phyloP scores from a whole-genome alignment of 768 basidiomycete species.

The Botryobasidium botryosum region DNA sequence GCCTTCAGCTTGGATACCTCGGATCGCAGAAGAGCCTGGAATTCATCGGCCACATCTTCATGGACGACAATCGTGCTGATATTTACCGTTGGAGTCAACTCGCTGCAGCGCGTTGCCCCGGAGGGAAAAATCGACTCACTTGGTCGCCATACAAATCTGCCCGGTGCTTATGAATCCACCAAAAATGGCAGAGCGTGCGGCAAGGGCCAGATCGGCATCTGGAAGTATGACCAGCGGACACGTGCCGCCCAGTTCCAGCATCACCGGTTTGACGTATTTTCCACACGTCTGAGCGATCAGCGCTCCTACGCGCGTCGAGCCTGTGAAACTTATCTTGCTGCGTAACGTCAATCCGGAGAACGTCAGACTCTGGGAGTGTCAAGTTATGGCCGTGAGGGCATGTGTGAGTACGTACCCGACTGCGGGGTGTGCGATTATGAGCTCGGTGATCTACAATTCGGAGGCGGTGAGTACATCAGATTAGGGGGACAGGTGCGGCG shows the following conservation, averaged over 20 bases:
- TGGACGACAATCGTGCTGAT: not conserved
- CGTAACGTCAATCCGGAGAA: slow-evolving; percentile 8
- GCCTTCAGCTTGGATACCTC: slow-evolving; percentile 3
- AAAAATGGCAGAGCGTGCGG: not conserved
- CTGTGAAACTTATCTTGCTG: slow-evolving; percentile 21
- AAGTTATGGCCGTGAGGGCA: no score
- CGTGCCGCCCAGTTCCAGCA: not conserved
- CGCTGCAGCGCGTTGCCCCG: no score
- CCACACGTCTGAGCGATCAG: slow-evolving; percentile 20
- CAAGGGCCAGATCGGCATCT: slow-evolving; percentile 1
- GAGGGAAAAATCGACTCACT: slow-evolving; percentile 6
- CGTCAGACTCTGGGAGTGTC: not conserved
- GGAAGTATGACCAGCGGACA: not conserved
- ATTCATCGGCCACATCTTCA: slow-evolving; percentile 17
- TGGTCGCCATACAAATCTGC: slow-evolving; percentile 1
- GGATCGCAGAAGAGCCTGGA: slow-evolving; percentile 6
- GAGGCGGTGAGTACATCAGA: not conserved
- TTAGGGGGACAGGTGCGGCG: no score
- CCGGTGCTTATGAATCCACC: slow-evolving; percentile 1
- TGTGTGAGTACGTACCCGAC: slow-evolving; percentile 12
- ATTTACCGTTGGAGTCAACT: no score
- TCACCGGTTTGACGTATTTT: slow-evolving; percentile 21
- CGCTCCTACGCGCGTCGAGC: slow-evolving; percentile 18
- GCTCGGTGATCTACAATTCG: slow-evolving; percentile 11
- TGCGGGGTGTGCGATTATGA: slow-evolving; percentile 14